Percentiles rank a stretch among this genome's conserved stretches.
Conservation (phyloP, 2,329 filamentous ascomycete genomes). For the Ceratocystis papillata region DNA sequence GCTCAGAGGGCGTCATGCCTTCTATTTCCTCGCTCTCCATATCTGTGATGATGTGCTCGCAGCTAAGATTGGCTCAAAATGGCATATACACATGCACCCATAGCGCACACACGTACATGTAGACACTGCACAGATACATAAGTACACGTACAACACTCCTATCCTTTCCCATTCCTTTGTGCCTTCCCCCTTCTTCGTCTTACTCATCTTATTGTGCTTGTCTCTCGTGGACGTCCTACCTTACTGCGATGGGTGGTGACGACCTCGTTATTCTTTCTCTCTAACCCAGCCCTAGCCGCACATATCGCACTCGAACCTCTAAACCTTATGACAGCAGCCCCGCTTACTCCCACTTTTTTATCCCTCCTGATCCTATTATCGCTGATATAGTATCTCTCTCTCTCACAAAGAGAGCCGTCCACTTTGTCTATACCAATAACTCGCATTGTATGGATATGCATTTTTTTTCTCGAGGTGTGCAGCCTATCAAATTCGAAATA, state of each 20-base stretch:
- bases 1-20: not conserved
- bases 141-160: not conserved
- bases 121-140: not conserved
- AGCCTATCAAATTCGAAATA: not conserved
- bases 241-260: not conserved
- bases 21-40: no score
- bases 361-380: conserved; percentile 3
- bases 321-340: not conserved
- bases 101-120: not conserved
- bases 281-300: not conserved
- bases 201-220: no score
- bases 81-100: not conserved
- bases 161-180: not conserved
- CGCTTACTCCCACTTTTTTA: not conserved
- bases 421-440: no score
- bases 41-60: conserved; percentile 11
- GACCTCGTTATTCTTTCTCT: not conserved
- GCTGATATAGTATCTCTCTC: not conserved
- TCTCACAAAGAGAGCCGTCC: no score
- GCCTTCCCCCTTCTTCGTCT: no score
- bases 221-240: no score
- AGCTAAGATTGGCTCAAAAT: conserved; percentile 11
- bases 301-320: not conserved
- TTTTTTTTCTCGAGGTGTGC: not conserved
- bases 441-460: no score